Evolutionary conservation across 768 basidiomycete genomes (phyloP).

Genomic region (Kwoniella dejecticola): DNA sequence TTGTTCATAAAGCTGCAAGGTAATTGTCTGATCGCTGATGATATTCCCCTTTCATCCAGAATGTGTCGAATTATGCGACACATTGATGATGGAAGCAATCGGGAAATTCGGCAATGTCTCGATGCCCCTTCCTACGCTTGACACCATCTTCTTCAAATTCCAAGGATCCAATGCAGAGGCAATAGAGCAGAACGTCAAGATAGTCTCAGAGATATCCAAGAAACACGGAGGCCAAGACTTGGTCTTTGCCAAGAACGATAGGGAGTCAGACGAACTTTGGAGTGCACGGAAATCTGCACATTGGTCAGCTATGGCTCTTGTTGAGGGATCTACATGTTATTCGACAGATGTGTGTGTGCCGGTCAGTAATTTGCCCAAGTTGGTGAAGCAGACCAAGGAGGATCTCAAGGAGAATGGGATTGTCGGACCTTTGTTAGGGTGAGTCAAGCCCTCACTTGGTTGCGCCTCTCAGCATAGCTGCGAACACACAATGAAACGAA

Average conservation of each 20-base stretch:
- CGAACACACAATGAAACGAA: too few species aligned
- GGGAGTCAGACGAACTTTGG: conserved; percentile 77
- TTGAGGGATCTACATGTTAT: conserved; percentile 70
- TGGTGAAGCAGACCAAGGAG: conserved; percentile 70
- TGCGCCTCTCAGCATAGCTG: neutral
- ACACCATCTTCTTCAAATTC: conserved; percentile 86
- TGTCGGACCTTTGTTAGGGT: conserved; percentile 56
- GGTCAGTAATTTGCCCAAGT: conserved; percentile 54
- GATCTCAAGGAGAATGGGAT: conserved; percentile 67
- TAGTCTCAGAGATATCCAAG: conserved; percentile 67
- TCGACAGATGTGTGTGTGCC: conserved; percentile 78
- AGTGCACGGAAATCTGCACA: conserved; percentile 79
- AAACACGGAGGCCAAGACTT: conserved; percentile 69
- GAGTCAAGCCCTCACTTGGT: conserved; percentile 8
- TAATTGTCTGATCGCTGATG: neutral
- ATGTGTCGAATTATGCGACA: conserved; percentile 83
- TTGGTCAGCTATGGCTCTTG: conserved; percentile 66
- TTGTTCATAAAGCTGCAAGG: neutral
- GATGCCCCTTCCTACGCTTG: conserved; percentile 65
- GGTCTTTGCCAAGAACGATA: conserved; percentile 69
- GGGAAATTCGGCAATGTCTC: conserved; percentile 67
- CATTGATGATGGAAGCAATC: conserved; percentile 72
- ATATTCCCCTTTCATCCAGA: conserved; percentile 59
- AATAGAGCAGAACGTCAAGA: conserved; percentile 61
- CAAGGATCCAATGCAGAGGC: conserved; percentile 62